Evolutionary conservation across 306 rosid genomes (phyloP).

Genomic region (Arachis stenosperma): DNA sequence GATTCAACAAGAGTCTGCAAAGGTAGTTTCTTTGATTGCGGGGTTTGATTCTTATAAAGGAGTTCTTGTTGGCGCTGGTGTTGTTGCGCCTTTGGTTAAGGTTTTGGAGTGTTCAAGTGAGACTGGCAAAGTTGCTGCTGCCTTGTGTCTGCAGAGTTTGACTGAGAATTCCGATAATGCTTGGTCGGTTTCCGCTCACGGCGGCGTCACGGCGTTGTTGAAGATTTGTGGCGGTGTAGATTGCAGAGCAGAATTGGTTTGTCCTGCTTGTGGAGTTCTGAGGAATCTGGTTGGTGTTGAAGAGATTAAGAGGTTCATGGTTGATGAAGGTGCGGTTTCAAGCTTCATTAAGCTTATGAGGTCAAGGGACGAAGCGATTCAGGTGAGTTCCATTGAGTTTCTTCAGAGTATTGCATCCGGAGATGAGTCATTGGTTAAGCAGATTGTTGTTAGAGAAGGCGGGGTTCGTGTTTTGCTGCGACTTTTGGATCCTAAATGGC

Average conservation of each 20-base stretch:
- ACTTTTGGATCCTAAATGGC: constrained; percentile 59
- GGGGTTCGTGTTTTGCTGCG: constrained; percentile 62
- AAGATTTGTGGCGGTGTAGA: constrained; percentile 59
- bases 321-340: constrained; percentile 72
- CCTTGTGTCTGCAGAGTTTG: constrained; percentile 62
- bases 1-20: constrained; percentile 63
- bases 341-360: constrained; percentile 55
- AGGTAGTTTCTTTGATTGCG: constrained; percentile 57
- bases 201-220: constrained; percentile 77
- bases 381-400: constrained; percentile 64
- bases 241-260: constrained; percentile 55
- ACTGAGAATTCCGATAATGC: constrained; percentile 85
- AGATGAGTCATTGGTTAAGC: constrained; percentile 57
- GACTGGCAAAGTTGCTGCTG: constrained; percentile 54
- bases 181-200: constrained; percentile 92
- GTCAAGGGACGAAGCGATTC: constrained; percentile 66
- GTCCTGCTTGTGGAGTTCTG: constrained; percentile 73
- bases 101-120: constrained; percentile 75
- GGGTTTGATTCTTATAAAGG: constrained; percentile 61
- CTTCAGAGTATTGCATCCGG: constrained; percentile 67
- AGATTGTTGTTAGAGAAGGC: constrained; percentile 66
- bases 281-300: constrained; percentile 73
- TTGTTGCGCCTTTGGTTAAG: constrained; percentile 67
- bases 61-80: constrained; percentile 59
- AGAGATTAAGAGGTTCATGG: constrained; percentile 83